A percentile compares a stretch with the other conserved stretches of the same genome.
Evolutionary conservation across 2,329 filamentous ascomycete genomes (phyloP).

Genomic region (Fusarium haematococcum): DNA sequence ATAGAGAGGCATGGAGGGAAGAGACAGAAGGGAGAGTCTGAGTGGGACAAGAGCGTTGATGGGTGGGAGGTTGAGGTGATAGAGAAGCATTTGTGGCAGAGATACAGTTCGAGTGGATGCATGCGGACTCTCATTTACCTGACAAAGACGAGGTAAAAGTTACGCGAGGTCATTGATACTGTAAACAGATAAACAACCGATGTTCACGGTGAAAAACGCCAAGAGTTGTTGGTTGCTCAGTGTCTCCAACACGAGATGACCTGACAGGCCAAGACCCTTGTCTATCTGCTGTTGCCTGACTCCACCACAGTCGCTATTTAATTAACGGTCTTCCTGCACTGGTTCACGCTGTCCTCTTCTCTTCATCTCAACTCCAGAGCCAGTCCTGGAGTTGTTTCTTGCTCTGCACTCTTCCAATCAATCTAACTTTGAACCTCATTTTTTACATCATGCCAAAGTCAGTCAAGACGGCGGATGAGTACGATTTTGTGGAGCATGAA

Average conservation of each 20-base stretch:
- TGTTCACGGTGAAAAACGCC: not conserved
- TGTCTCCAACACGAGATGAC: not conserved
- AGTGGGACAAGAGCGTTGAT: not conserved
- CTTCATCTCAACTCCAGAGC: not conserved
- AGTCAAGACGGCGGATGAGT: constrained; percentile 33
- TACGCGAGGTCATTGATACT: not conserved
- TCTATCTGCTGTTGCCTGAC: not conserved
- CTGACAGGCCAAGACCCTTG: not conserved
- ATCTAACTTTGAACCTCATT: not conserved
- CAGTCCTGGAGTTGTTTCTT: not conserved
- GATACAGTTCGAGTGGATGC: not conserved
- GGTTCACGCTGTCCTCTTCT: not conserved
- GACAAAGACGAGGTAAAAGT: not conserved
- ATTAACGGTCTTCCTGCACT: not conserved
- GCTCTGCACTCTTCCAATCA: too few species aligned
- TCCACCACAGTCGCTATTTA: not conserved
- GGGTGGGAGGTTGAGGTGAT: not conserved
- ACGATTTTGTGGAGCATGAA: constrained; percentile 31
- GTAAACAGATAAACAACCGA: not conserved
- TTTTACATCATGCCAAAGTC: constrained; percentile 26
- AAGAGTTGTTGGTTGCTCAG: not conserved
- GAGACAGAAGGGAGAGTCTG: not conserved
- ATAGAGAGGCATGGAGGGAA: not conserved
- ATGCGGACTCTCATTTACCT: not conserved
- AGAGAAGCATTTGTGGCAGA: not conserved